Evolutionary conservation across 129 eudicot genomes (phyloP), one percentile per base, ranked within the genome.

Genomic region (Saposhnikovia divaricata): DNA sequence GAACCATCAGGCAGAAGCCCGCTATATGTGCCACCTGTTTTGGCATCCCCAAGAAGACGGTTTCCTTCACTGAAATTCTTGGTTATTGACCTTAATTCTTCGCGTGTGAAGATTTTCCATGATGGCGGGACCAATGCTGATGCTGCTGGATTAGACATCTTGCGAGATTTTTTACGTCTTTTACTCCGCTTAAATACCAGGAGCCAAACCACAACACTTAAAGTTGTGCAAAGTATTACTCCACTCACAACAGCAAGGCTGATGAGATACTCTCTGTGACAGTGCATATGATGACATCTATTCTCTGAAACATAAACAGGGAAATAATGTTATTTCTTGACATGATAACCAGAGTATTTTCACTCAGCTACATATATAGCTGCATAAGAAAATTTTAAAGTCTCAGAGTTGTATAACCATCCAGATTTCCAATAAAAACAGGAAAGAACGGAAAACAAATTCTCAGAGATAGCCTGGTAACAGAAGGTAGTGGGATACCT

Each of bases 1-100:
- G 98, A 88, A 48, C 97, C 96, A 86, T 93, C 98, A 0, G 92
- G 87, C 66, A 93, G 80, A 77, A 91, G 77, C 63, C 98, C 98
- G 19, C 98, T 88, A 68, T 93, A 93, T 21, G 98, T 91, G 79
- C 98, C 97, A 46, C 97, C 96, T 53, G 98, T 93, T 89, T 93
- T 93, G 28, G 98, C 97, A 85, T 91, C 96, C 77, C 98, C 98
- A 76, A 89, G 85, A 79, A 93, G 98, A 87, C 97, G 97, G 78
- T 89, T 93, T 51, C 89, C 98, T 90, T 91, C 97, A 78, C 98
- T 93, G 83, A 93, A 93, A 79, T 88, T 93, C 84, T 93, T 93
- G 25, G 98, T 91, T 66, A 91, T 90, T 7, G 96, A 88, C 86
- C 85, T 90, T 14, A 93, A 83, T 81, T 93, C 98, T 66, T 93